Evolutionary conservation across 2,329 filamentous ascomycete species (phyloP).

Genomic region (Juglanconis sp.): DNA sequence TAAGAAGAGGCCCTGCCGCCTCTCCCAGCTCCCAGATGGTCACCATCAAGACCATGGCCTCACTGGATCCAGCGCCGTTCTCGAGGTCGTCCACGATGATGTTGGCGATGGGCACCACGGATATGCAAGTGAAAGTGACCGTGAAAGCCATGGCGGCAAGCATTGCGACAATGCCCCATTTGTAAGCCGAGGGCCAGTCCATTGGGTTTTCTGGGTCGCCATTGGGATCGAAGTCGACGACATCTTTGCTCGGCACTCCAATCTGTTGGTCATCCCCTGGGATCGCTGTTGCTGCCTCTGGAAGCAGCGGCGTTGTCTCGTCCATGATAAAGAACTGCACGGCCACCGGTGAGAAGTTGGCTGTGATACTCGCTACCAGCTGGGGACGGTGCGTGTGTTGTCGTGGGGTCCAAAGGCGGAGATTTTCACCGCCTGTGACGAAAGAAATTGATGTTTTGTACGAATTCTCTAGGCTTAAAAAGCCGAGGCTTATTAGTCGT

Average conservation of each 20-base stretch:
- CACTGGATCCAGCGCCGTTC: constrained; percentile 36
- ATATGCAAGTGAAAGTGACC: constrained; percentile 57
- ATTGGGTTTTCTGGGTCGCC: constrained; percentile 50
- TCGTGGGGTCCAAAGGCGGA: not conserved
- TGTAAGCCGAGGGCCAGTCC: constrained; percentile 50
- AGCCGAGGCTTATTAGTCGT: not conserved
- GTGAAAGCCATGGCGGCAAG: constrained; percentile 54
- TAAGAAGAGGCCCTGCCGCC: constrained; percentile 56
- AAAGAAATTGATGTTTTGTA: not conserved
- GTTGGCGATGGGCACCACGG: constrained; percentile 50
- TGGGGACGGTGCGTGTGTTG: not conserved
- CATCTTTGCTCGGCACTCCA: constrained; percentile 19
- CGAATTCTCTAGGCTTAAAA: too few species aligned
- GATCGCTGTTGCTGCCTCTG: constrained; percentile 23
- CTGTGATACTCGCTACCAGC: not conserved
- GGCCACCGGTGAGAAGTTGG: not conserved
- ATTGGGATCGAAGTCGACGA: constrained; percentile 43
- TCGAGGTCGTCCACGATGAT: constrained; percentile 48
- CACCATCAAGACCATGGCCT: constrained; percentile 58
- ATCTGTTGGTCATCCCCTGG: constrained; percentile 22
- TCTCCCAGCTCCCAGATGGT: constrained; percentile 70
- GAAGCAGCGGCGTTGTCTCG: constrained; percentile 32
- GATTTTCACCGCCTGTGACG: not conserved
- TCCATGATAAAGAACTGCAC: constrained; percentile 26
- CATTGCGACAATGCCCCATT: constrained; percentile 51